Evolutionary conservation across 2,329 filamentous ascomycete genomes (phyloP).

Genomic region (Penicillium sp.): DNA sequence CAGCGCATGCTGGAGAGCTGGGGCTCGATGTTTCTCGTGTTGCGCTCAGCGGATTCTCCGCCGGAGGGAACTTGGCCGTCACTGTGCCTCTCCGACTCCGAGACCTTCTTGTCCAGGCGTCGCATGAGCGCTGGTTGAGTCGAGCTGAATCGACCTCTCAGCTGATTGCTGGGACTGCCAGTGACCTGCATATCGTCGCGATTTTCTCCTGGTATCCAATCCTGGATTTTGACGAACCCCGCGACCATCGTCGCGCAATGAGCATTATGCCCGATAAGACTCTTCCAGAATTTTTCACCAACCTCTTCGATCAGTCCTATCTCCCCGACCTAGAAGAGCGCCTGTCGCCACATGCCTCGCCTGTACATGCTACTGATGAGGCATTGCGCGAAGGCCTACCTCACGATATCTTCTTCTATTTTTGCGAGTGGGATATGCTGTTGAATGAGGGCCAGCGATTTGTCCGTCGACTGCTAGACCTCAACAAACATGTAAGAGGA

Average conservation of each 20-base stretch:
- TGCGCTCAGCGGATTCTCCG: slow-evolving; percentile 66
- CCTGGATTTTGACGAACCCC: slow-evolving; percentile 65
- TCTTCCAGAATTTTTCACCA: slow-evolving; percentile 53
- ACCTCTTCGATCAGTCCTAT: slow-evolving; percentile 55
- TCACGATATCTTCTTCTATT: slow-evolving; percentile 64
- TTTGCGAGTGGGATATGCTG: slow-evolving; percentile 71
- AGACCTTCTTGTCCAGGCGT: slow-evolving; percentile 37
- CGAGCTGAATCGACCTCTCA: slow-evolving; percentile 41
- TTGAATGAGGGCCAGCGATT: slow-evolving; percentile 61
- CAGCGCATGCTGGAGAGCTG: slow-evolving; percentile 60
- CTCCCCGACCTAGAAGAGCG: slow-evolving; percentile 54
- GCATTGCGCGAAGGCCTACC: slow-evolving; percentile 61
- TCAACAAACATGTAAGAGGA: slow-evolving; percentile 51
- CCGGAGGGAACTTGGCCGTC: slow-evolving; percentile 66
- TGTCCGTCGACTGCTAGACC: slow-evolving; percentile 44
- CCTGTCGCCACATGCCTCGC: slow-evolving; percentile 63
- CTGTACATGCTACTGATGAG: slow-evolving; percentile 59
- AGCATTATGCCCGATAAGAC: slow-evolving; percentile 58
- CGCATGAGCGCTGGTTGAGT: slow-evolving; percentile 31
- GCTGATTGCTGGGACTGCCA: slow-evolving; percentile 40
- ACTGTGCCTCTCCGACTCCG: slow-evolving; percentile 64
- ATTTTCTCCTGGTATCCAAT: slow-evolving; percentile 68
- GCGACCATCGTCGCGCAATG: slow-evolving; percentile 62
- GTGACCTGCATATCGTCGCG: slow-evolving; percentile 57
- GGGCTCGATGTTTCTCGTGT: slow-evolving; percentile 63